Conservation (phyloP, 108 stramenopile genomes). For the Cylindrotheca closterium region DNA sequence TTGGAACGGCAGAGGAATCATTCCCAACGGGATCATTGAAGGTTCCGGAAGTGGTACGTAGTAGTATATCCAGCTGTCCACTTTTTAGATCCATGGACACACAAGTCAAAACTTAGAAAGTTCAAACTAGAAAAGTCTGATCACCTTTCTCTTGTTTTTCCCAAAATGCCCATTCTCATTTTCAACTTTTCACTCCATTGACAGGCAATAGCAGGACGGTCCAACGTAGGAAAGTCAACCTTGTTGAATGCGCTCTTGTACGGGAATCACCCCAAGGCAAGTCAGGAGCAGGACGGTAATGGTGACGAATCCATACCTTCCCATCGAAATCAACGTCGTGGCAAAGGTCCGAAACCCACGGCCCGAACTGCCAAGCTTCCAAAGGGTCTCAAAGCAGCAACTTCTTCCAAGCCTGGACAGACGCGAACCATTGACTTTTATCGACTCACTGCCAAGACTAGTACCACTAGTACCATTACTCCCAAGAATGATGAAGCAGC, state of each 20-base stretch:
- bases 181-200: background rate
- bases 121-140: background rate
- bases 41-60: conserved; percentile 47
- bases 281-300: conserved; percentile 1
- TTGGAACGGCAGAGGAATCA: conserved; percentile 39
- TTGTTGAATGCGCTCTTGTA: conserved; percentile 77
- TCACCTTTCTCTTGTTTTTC: background rate
- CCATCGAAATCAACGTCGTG: conserved; percentile 7
- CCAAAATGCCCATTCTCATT: background rate
- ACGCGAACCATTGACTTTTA: conserved; percentile 74
- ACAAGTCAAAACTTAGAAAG: background rate
- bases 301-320: background rate
- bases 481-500: background rate
- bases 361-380: conserved; percentile 54
- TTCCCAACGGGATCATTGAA: conserved; percentile 39
- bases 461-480: background rate
- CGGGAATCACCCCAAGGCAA: conserved; percentile 28
- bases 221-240: conserved; percentile 82
- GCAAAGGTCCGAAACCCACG: too few relatives aligned
- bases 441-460: conserved; percentile 51
- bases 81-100: background rate
- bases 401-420: conserved; percentile 70
- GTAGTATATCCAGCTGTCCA: background rate
- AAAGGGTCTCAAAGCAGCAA: conserved; percentile 70
- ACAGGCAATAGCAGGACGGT: conserved; percentile 68